phyloP scores from a whole-genome alignment of 305 asterid species.

The Fraxinus xanthoxyloides region DNA sequence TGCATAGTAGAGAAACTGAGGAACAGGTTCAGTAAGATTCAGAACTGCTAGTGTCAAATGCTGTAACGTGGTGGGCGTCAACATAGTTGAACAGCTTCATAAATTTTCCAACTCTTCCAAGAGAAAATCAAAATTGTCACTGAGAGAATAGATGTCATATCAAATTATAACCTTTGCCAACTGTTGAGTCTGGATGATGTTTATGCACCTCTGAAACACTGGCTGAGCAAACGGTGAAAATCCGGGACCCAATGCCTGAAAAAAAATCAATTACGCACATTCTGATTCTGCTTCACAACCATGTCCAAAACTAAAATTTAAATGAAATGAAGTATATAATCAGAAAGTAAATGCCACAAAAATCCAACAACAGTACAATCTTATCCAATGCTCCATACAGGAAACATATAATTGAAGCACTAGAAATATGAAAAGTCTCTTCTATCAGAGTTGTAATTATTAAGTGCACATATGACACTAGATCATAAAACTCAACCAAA shows the following conservation, averaged over 20 bases:
- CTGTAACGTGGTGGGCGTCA: background rate
- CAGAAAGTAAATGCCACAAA: conserved; percentile 5
- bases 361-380: background rate
- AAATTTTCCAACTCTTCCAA: conserved; percentile 10
- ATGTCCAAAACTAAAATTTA: conserved; percentile 4
- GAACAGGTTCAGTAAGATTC: background rate
- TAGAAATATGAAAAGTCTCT: background rate
- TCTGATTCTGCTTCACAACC: conserved; percentile 6
- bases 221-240: conserved; percentile 95
- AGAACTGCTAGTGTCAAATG: background rate
- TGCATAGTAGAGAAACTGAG: background rate
- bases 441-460: conserved; percentile 7
- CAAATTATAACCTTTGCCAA: conserved; percentile 68
- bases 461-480: conserved; percentile 1
- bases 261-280: conserved; percentile 23
- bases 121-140: conserved; percentile 3
- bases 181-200: conserved; percentile 88
- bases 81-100: background rate
- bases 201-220: conserved; percentile 92
- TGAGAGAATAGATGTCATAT: conserved; percentile 14
- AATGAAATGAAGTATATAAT: background rate
- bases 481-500: background rate
- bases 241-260: conserved; percentile 91
- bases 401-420: conserved; percentile 1
- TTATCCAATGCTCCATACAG: background rate